Evolutionary conservation across 179 eudicot genomes (phyloP), one percentile per base, ranked within the genome.

Genomic region (Silene noctiflora): DNA sequence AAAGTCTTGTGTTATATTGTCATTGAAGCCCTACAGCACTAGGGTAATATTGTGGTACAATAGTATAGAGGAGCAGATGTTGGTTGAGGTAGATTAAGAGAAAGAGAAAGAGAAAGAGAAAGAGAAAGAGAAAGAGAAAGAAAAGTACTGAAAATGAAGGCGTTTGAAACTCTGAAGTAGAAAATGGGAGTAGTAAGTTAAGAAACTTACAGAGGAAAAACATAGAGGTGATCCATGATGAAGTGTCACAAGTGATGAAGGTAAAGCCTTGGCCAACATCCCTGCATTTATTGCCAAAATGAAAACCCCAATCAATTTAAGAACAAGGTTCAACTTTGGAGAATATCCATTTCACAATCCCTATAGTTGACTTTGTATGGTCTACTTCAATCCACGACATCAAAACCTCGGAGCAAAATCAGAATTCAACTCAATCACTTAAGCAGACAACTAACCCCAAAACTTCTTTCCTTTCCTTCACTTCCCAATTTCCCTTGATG

Each of bases 191-290:
- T 61, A 19, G 29, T 60, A 70, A 63, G 65, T 42, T 42, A 63
- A 27, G 46, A 6, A 53, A 84, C 91, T 90, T 81, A 92, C 91
- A 76, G 44, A 69, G 72, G 44, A 69, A 67, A 78, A 25, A 7
- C 70, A 65, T 46, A 76, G 56, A 62, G 64, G 75, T 22, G 80
- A 83, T 71, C 81, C 83, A 79, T 77, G 76, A 78, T 83, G 67
- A 74, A 82, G 73, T 12, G 83, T 74, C 80, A 83, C 75, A 59
- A 87, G 75, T 42, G 91, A 81, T 59, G 95, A 83, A 78, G 80
- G 78, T 66, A 86, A 56, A 59, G 81, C 80, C 73, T 76, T 87
- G 31, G 89, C 93, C 82, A 85, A 85, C 95, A 92, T 84, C 85
- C 89, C 87, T 90, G 87, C 83, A 77, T 78, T 51, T 76, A 76